Evolutionary conservation across 2,329 filamentous ascomycete species (phyloP).

Genomic region (Dactylella cylindrospora): DNA sequence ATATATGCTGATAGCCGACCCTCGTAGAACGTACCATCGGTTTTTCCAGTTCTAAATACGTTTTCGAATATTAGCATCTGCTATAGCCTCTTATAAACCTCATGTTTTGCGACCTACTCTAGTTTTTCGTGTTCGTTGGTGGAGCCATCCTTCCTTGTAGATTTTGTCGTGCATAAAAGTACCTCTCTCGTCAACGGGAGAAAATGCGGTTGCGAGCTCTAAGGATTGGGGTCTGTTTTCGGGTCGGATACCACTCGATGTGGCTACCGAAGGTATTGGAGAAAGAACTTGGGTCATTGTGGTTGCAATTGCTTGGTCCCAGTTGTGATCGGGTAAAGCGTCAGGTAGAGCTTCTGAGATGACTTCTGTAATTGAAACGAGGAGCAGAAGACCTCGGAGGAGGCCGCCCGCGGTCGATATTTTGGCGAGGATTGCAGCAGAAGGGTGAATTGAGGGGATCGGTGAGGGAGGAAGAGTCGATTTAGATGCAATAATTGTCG

Average conservation of each 20-base stretch:
- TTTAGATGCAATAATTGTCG: no score
- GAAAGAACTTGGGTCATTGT: conserved; percentile 41
- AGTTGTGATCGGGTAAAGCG: conserved; percentile 9
- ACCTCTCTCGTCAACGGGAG: conserved; percentile 88
- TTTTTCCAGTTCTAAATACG: conserved; percentile 77
- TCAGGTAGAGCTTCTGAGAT: conserved; percentile 11
- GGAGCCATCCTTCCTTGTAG: conserved; percentile 81
- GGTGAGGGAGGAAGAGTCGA: conserved; percentile 2
- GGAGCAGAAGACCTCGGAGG: conserved; percentile 37
- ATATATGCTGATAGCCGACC: conserved; percentile 88
- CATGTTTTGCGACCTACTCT: conserved; percentile 63
- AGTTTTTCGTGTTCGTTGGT: conserved; percentile 89
- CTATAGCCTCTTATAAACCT: conserved; percentile 14
- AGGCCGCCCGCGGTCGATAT: conserved; percentile 30
- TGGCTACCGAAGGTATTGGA: conserved; percentile 28
- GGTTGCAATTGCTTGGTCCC: conserved; percentile 4
- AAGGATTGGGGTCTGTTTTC: conserved; percentile 42
- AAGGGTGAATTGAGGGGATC: no score
- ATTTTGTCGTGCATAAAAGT: conserved; percentile 95
- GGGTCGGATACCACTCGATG: conserved; percentile 14
- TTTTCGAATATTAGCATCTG: conserved; percentile 33
- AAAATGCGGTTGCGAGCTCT: conserved; percentile 59
- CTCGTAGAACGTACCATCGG: conserved; percentile 83
- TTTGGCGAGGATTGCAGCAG: conserved; percentile 15
- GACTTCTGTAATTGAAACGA: conserved; percentile 37